Evolutionary conservation across 257 asterid species (phyloP).

Genomic region (Scutellaria barbata): DNA sequence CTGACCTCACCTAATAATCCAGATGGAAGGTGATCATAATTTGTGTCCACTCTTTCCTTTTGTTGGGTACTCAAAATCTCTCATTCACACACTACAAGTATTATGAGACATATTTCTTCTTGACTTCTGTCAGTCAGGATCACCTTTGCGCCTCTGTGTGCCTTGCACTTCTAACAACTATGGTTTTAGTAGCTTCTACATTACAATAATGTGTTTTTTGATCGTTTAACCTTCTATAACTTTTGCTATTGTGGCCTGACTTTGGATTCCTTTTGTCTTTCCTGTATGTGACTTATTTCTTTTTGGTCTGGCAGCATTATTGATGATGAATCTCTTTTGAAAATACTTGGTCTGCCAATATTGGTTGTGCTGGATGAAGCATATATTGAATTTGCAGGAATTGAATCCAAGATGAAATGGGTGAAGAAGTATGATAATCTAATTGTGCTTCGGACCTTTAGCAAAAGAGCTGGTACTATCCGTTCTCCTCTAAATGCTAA

Average conservation of each 20-base stretch:
- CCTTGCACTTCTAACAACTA: too few relatives aligned
- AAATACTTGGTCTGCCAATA: constrained; percentile 76
- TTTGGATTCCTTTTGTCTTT: too few relatives aligned
- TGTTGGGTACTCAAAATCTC: neutral
- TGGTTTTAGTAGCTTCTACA: too few relatives aligned
- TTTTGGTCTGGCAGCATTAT: constrained; percentile 66
- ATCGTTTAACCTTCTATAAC: too few relatives aligned
- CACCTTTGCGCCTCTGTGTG: too few relatives aligned
- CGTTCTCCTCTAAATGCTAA: constrained; percentile 28
- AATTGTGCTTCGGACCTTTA: constrained; percentile 94
- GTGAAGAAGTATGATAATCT: constrained; percentile 94
- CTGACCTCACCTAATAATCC: constrained; percentile 98
- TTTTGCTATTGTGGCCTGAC: too few relatives aligned
- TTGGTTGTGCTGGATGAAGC: constrained; percentile 98
- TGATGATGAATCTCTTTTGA: constrained; percentile 66
- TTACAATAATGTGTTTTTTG: too few relatives aligned
- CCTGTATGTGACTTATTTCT: constrained; percentile 6
- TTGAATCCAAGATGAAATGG: constrained; percentile 94
- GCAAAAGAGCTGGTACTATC: constrained; percentile 91
- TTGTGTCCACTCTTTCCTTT: constrained; percentile 27
- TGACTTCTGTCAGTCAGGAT: too few relatives aligned
- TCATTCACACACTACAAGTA: constrained; percentile 8
- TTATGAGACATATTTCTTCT: neutral
- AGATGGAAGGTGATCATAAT: constrained; percentile 81
- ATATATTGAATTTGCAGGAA: constrained; percentile 88